These are phyloP conservation scores for Neckera pumila DNA, from an alignment of 225 moss, liverwort and hornwort species.

Conservation along the genomic window DNA sequence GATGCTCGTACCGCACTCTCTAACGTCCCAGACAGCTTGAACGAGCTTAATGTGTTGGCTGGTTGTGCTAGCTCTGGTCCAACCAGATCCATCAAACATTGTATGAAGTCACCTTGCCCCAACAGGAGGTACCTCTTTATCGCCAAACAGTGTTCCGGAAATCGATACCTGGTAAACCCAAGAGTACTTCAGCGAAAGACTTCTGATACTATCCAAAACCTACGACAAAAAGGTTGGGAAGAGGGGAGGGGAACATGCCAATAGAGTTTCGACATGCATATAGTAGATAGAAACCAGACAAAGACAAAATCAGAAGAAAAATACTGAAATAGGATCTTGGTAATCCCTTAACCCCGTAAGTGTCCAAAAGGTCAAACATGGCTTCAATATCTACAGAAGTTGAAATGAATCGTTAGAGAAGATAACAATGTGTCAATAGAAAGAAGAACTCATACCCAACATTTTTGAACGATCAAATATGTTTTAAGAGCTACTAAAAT, in stretches of 20 bases:
- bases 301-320: neutral
- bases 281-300: neutral
- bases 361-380: neutral
- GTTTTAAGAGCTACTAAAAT: neutral
- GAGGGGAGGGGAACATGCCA: neutral
- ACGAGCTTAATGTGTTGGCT: slow-evolving; percentile 92
- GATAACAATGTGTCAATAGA: neutral
- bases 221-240: neutral
- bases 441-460: neutral
- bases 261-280: neutral
- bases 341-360: neutral
- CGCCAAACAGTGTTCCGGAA: slow-evolving; percentile 94
- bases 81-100: slow-evolving; percentile 96
- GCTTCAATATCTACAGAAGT: neutral
- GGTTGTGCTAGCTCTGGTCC: slow-evolving; percentile 87
- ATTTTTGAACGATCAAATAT: neutral
- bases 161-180: slow-evolving; percentile 63
- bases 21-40: slow-evolving; percentile 87
- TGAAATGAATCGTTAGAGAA: neutral
- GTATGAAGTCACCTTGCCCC: slow-evolving; percentile 98
- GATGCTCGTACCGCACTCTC: slow-evolving; percentile 99
- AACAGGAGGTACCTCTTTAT: slow-evolving; percentile 94
- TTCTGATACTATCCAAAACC: neutral
- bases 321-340: neutral
- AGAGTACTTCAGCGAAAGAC: neutral